Evolutionary conservation across 2,329 filamentous ascomycete species (phyloP).

Genomic region (Aspergillus nomiae): DNA sequence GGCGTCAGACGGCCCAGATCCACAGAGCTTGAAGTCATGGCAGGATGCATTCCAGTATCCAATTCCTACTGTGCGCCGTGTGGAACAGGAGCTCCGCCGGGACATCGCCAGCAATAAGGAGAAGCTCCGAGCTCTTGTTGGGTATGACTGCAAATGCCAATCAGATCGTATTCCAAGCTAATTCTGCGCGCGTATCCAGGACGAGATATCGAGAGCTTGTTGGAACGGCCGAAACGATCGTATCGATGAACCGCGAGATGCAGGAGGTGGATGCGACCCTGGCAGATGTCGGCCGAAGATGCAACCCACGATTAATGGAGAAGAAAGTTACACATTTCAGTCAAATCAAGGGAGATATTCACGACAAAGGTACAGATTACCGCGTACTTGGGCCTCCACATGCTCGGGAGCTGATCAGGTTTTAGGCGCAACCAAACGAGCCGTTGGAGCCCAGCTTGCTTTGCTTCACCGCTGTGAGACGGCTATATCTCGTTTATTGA

Average conservation of each 20-base stretch:
- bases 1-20: constrained; percentile 59
- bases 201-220: constrained; percentile 83
- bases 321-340: constrained; percentile 63
- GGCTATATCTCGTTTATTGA: constrained; percentile 56
- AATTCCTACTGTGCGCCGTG: constrained; percentile 61
- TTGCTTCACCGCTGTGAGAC: constrained; percentile 60
- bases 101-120: constrained; percentile 66
- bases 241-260: constrained; percentile 82
- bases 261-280: constrained; percentile 71
- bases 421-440: constrained; percentile 45
- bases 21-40: constrained; percentile 60
- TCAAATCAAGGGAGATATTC: constrained; percentile 45
- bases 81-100: constrained; percentile 65
- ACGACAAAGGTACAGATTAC: constrained; percentile 34
- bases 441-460: constrained; percentile 58
- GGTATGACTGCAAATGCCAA: constrained; percentile 47
- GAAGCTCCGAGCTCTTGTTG: constrained; percentile 67
- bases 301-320: constrained; percentile 71
- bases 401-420: constrained; percentile 22
- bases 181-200: constrained; percentile 37
- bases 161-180: neutral
- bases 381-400: neutral
- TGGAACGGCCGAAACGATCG: constrained; percentile 90
- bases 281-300: constrained; percentile 71
- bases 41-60: constrained; percentile 69